Conservation (phyloP, 768 basidiomycete species). For the Suillus lakei region DNA sequence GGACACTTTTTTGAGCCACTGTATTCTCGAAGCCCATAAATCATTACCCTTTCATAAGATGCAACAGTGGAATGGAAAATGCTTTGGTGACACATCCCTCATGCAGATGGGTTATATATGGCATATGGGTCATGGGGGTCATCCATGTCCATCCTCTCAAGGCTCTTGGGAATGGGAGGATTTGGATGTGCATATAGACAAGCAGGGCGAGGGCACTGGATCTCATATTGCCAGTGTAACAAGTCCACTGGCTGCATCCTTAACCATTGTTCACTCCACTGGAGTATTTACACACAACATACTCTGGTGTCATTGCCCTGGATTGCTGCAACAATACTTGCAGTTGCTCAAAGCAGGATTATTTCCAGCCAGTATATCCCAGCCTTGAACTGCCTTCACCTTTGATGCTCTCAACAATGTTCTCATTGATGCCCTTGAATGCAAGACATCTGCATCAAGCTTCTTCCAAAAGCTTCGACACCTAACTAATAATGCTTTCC, state of each 20-base stretch:
- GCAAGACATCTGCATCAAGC: slow-evolving; percentile 8
- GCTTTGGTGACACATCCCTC: slow-evolving; percentile 17
- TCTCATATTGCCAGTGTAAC: neutral
- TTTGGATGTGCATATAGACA: neutral
- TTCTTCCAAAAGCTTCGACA: slow-evolving; percentile 10
- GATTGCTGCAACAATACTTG: neutral
- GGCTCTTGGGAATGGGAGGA: neutral
- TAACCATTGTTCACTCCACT: slow-evolving; percentile 3
- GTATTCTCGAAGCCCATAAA: neutral
- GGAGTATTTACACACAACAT: slow-evolving; percentile 12
- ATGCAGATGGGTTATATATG: slow-evolving; percentile 24
- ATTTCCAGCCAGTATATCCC: neutral
- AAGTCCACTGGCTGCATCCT: neutral
- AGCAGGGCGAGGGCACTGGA: neutral
- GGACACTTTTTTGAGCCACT: too few relatives aligned
- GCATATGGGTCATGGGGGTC: slow-evolving; percentile 26
- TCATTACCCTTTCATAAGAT: slow-evolving; percentile 22
- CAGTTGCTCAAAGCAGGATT: slow-evolving; percentile 5
- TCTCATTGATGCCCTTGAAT: slow-evolving; percentile 22
- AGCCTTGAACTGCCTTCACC: slow-evolving; percentile 5
- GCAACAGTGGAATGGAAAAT: slow-evolving; percentile 24
- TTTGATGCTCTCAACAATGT: slow-evolving; percentile 27
- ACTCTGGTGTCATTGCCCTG: slow-evolving; percentile 9
- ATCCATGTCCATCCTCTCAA: slow-evolving; percentile 16
- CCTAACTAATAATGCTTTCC: slow-evolving; percentile 11